Base-by-base conservation (phyloP, 345 rosid genomes). In the Dipteronia dyeriana region DNA sequence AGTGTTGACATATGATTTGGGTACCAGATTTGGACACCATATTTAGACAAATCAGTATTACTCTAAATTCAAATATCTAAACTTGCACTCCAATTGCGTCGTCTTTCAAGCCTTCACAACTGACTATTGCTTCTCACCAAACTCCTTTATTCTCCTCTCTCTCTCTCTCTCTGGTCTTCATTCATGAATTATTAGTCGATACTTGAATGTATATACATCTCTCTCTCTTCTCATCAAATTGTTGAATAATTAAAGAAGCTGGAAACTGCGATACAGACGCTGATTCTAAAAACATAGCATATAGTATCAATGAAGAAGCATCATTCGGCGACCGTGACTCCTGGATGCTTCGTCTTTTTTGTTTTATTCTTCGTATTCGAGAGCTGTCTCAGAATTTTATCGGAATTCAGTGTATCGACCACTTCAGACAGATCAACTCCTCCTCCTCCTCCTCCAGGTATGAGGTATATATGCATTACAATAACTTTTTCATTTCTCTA, bases 361-460 rank as follows among this genome's bases (percentile, higher is more conserved):
- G 13, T 54, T n/a, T 53, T 51, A 43, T 3, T 79, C 70, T 11
- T 75, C 22, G 29, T 56, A 25, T 38, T 78, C 29, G 45, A 75
- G 38, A 0, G 43, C 8, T 14, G 16, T 20, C 59, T 70, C 34
- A 64, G 59, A 0, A 54, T 22, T 5, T 11, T 66, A 51, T 53
- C 34, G 5, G 39, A 64, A 63, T 9, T 63, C 2, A 64, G 47
- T 0, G 47, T 12, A 6, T 25, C 38, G 38, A 34, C 61, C 7
- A 16, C 23, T 39, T 63, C 49, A 68, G 39, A 9, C 65, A 39
- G 20, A 23, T 26, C 61, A 17, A 56, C 61, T 56, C n/a, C 16
- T 56, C n/a, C 16, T 53, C 85, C 61, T 56, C n/a, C 16, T 56
- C n/a, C 16, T 53, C 85, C 38, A 26, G 59, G 54, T 71, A 34